Evolutionary conservation across 768 basidiomycete genomes (phyloP), one percentile per base, ranked within the genome.

Genomic region (Hygrophoropsis aurantiaca): DNA sequence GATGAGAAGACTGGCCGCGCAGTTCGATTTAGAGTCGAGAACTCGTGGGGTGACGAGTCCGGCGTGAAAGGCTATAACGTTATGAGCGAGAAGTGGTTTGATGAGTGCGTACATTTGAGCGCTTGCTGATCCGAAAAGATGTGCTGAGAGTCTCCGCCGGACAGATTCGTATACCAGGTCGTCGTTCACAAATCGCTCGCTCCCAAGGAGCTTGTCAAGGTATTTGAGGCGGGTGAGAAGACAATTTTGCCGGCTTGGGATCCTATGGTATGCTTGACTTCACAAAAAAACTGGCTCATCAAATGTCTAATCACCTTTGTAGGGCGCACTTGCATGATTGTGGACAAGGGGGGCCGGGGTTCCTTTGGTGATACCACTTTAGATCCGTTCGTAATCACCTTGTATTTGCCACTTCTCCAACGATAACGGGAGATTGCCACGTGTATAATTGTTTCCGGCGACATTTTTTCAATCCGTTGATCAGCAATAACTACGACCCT

Each of bases 21-120:
- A 0, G 67, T 94, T 16, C 79, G 92, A n/a, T 98, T 92, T 79
- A 91, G 92, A 68, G 90, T 98, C 16, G 95, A 98, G 75, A 98
- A 98, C 72, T 88, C 85, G 3, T 98, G 95, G 95, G 89, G 90
- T 13, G 82, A 84, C 21, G 69, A 70, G 0, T 77, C 74, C 0
- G 87, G 93, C 20, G 75, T 92, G 55, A 84, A 92, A 56, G 94
- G 94, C 5, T 94, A 83, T 68, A 91, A 88, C 69, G 81, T 95
- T 58, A 94, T 95, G 92, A 90, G 84, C 40, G 88, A 90, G 54
- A 72, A 71, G 35, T 98, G 95, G 94, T 97, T 97, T 67, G 84
- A 87, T 46, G 75, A 97, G 87, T 91, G 57, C 58, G 87, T 74
- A 4, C 42, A 47, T 38, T 44, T 19, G 38, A 43, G 42, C 13